phyloP scores from a whole-genome alignment of 2,329 filamentous ascomycete genomes.

The Teratosphaeria pseudoeucalypti region DNA sequence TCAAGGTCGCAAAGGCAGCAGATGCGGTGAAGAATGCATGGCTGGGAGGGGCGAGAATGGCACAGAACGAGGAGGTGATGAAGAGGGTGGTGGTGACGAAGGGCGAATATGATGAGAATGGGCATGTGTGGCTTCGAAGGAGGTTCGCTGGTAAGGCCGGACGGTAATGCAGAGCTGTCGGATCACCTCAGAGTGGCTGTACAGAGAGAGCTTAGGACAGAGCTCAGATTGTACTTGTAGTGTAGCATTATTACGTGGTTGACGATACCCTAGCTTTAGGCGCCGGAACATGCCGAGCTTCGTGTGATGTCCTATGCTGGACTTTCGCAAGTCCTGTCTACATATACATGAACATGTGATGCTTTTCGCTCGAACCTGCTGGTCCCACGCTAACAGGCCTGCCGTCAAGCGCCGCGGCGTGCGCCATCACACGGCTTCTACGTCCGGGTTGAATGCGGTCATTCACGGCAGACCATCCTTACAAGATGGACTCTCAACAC shows the following conservation, averaged over 20 bases:
- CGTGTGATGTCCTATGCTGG: not conserved
- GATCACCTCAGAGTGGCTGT: not conserved
- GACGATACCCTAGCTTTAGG: not conserved
- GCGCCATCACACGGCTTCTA: not conserved
- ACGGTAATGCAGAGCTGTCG: constrained; percentile 8
- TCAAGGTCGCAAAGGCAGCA: constrained; percentile 58
- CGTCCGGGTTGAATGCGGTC: not conserved
- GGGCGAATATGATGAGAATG: constrained; percentile 82
- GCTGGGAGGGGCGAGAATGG: constrained; percentile 72
- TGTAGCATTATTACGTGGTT: not conserved
- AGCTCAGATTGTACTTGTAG: not conserved
- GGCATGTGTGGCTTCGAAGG: constrained; percentile 33
- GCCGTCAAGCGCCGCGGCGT: not conserved
- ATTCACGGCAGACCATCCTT: not conserved
- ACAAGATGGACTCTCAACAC: not conserved
- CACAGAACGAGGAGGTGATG: constrained; percentile 54
- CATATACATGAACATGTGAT: not conserved
- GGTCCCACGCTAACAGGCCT: not conserved
- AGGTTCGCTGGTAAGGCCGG: constrained; percentile 24
- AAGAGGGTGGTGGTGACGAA: constrained; percentile 66
- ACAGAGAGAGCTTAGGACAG: not conserved
- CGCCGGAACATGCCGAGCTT: not conserved
- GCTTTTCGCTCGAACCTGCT: not conserved
- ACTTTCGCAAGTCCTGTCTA: not conserved
- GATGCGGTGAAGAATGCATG: constrained; percentile 75